Evolutionary conservation across 257 asterid species (phyloP).

Genomic region (Nicotiana sylvestris): DNA sequence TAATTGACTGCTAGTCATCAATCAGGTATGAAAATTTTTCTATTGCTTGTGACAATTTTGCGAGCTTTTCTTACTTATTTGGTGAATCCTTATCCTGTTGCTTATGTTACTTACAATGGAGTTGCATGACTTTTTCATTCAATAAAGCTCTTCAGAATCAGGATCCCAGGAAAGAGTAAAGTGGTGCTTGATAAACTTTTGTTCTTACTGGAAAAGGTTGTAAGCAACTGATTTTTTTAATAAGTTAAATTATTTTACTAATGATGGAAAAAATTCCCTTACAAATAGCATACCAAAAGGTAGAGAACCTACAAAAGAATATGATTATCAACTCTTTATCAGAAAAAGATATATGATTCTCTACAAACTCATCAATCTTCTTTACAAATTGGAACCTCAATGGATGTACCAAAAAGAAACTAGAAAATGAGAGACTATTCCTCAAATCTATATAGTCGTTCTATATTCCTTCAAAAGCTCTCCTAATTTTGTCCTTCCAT

Average conservation of each 20-base stretch:
- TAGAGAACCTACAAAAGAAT: neutral
- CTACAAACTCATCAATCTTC: neutral
- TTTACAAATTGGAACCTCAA: neutral
- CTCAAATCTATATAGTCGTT: neutral
- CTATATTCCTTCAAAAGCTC: neutral
- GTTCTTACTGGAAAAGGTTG: neutral
- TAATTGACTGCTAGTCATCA: neutral
- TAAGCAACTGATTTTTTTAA: neutral
- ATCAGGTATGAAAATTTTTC: neutral
- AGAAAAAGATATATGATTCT: neutral
- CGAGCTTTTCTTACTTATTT: neutral
- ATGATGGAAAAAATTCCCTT: neutral
- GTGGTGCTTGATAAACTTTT: neutral
- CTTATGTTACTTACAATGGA: neutral
- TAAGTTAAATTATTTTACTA: neutral
- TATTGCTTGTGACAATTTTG: slow-evolving; percentile 5
- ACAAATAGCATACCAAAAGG: neutral
- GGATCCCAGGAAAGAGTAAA: neutral
- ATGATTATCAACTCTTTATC: neutral
- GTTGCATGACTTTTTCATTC: neutral
- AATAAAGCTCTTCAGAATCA: neutral
- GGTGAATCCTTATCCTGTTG: neutral
- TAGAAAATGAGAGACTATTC: neutral
- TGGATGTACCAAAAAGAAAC: neutral
- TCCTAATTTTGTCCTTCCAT: neutral